These are phyloP conservation scores for Diaporthe aspalathi DNA, from an alignment of 2,329 filamentous ascomycete genomes.

Conservation along the genomic window DNA sequence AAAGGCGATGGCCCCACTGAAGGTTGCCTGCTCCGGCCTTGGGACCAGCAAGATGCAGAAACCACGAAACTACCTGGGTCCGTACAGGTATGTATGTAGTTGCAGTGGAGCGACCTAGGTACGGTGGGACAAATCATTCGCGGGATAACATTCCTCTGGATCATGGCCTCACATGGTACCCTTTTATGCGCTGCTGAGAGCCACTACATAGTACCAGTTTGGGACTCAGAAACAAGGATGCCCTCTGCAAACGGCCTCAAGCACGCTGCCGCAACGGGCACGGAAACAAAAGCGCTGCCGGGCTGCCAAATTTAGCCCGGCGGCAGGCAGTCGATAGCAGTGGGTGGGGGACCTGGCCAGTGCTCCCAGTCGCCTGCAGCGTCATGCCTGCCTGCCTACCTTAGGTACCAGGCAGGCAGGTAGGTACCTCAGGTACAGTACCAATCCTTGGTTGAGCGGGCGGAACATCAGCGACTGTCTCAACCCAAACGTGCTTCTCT, in stretches of 20 bases:
- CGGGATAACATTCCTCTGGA: background rate
- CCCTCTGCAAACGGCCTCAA: background rate
- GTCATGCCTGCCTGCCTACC: conserved; percentile 5
- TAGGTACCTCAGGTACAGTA: background rate
- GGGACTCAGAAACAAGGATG: conserved; percentile 1
- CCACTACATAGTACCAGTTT: background rate
- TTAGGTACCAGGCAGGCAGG: too few relatives aligned
- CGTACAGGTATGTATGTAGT: too few relatives aligned
- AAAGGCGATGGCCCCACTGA: background rate
- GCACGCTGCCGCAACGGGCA: background rate
- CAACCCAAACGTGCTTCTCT: conserved; percentile 34
- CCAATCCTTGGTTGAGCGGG: conserved; percentile 14
- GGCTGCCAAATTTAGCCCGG: conserved; percentile 9
- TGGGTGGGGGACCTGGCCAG: conserved; percentile 36
- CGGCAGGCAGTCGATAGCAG: conserved; percentile 21
- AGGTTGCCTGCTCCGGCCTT: background rate
- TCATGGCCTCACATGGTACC: background rate
- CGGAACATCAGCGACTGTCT: conserved; percentile 5
- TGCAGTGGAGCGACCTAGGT: background rate
- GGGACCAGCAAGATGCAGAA: conserved; percentile 11
- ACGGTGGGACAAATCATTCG: background rate
- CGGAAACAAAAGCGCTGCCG: background rate
- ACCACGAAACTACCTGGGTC: background rate
- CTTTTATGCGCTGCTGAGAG: background rate
- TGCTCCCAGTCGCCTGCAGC: conserved; percentile 34